Evolutionary conservation across 495 filamentous ascomycete genomes (phyloP).

Genomic region (Physcia stellaris): DNA sequence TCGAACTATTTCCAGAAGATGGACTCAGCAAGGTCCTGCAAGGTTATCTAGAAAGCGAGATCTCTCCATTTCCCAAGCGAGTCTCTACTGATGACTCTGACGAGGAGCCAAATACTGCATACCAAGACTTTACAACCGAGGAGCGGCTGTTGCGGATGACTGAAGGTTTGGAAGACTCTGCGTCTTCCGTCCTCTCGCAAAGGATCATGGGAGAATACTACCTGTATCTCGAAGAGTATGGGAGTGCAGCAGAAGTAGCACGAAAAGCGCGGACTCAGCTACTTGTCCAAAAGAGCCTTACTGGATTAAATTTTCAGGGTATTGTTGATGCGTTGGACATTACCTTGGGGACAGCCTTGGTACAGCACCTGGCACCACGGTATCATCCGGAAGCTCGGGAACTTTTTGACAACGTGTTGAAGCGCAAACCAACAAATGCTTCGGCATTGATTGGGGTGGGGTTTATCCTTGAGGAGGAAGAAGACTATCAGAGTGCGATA

Average conservation of each 20-base stretch:
- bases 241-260: conserved; percentile 64
- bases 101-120: conserved; percentile 26
- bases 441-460: conserved; percentile 79
- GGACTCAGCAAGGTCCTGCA: conserved; percentile 69
- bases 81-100: conserved; percentile 20
- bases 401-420: conserved; percentile 68
- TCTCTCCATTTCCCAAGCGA: conserved; percentile 63
- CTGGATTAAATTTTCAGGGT: conserved; percentile 51
- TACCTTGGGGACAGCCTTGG: conserved; percentile 65
- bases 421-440: conserved; percentile 56
- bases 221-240: conserved; percentile 72
- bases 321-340: conserved; percentile 60
- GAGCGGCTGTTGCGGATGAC: conserved; percentile 70
- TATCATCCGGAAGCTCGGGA: conserved; percentile 75
- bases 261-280: conserved; percentile 54
- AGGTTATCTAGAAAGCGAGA: conserved; percentile 66
- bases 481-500: conserved; percentile 67
- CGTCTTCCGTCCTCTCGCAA: conserved; percentile 66
- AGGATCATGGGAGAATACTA: conserved; percentile 78
- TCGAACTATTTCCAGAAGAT: conserved; percentile 68
- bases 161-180: conserved; percentile 60
- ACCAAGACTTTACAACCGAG: conserved; percentile 44
- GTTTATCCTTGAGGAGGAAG: conserved; percentile 80
- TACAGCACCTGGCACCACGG: conserved; percentile 78
- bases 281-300: conserved; percentile 43